Evolutionary conservation across 1,284 basidiomycete species (phyloP).

Genomic region (Bjerkandera adusta): DNA sequence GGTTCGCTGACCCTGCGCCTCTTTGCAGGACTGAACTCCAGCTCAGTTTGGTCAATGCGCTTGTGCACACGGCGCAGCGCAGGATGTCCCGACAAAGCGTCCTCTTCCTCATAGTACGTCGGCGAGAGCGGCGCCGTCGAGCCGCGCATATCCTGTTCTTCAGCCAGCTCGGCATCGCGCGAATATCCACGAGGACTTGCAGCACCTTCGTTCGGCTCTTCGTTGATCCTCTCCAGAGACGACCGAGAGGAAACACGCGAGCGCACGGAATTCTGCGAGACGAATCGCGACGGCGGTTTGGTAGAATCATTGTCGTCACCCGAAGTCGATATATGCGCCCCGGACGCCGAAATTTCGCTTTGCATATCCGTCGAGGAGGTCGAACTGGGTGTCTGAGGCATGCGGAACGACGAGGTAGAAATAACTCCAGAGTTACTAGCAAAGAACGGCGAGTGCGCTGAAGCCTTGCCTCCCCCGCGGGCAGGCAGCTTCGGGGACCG

Average conservation of each 20-base stretch:
- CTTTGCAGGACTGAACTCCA: constrained; percentile 22
- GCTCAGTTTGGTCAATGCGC: constrained; percentile 18
- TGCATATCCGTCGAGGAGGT: no score
- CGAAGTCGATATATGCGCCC: constrained; percentile 29
- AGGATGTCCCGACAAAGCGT: no score
- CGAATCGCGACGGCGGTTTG: no score
- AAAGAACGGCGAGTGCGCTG: constrained; percentile 23
- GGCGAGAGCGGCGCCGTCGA: no score
- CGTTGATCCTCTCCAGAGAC: constrained; percentile 25
- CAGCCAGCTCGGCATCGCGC: constrained; percentile 4
- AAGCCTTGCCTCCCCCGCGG: constrained; percentile 7
- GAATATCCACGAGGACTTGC: neutral
- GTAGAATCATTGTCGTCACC: no score
- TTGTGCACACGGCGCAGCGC: constrained; percentile 19
- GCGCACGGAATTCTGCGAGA: constrained; percentile 1
- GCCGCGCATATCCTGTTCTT: neutral
- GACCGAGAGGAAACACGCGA: constrained; percentile 20
- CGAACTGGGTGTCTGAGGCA: constrained; percentile 16
- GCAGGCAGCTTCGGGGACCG: constrained; percentile 18
- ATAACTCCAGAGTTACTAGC: constrained; percentile 15
- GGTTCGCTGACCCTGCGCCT: constrained; percentile 19
- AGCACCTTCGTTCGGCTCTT: constrained; percentile 19
- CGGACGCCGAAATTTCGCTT: constrained; percentile 23
- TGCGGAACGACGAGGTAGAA: constrained; percentile 19
- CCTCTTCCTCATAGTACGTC: no score